Evolutionary conservation across 257 asterid genomes (phyloP), one percentile per base, ranked within the genome.

Genomic region (Solanum okadae): DNA sequence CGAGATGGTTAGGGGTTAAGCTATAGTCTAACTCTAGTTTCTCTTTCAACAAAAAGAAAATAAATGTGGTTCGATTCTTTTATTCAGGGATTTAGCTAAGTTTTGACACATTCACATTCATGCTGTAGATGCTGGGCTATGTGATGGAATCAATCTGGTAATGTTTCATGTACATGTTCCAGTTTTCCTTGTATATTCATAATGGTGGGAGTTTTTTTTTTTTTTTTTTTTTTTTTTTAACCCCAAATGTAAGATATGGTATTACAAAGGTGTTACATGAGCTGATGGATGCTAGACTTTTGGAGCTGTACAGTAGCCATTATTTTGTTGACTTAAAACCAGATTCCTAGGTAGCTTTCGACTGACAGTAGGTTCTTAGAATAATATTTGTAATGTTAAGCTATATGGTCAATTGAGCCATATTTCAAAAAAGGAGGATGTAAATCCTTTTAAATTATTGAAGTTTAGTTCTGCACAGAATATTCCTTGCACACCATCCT

Each of bases 1-100:
- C 52, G 85, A 70, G 92, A 87, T 89, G 89, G 85, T 63, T 77
- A 86, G 33, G 87, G 78, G 71, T 84, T 85, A 42, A 27, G 27
- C 85, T 46, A 8, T 27, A 29, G 23, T 82, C 40, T 2, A 23
- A 72, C 79, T 59, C 75, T 84, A 52, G 73, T 52, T 59, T 56
- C 35, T 14, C 46, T 37, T 34, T 44, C 25, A 82, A 12, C 46
- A 34, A 73, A 34, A 34, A 34, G 4, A 10, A 35, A 20, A 18
- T 15, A 20, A 73, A 34, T 9, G 1, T 8, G 46, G n/a, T 56
- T 6, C 9, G 49, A 35, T 34, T 73, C 46, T 73, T 73, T 73
- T 34, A 73, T 73, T 73, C 27, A 88, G 46, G 85, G 68, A 49
- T 86, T 87, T 44, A 46, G 67, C 67, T 27, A 16, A 44, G 68